phyloP scores from a whole-genome alignment of 345 rosid species.

The Acer negundo region DNA sequence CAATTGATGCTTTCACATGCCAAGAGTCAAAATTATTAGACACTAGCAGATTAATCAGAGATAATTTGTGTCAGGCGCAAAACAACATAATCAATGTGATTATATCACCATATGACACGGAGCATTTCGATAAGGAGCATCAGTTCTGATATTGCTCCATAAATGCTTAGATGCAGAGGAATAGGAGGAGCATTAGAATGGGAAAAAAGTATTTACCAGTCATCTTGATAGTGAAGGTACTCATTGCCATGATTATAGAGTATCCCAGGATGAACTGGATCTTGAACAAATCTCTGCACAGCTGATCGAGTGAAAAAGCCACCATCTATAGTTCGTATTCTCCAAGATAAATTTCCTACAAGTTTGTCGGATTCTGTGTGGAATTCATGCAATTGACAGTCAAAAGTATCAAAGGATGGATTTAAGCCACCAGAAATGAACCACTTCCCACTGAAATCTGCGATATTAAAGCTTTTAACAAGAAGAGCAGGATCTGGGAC shows the following conservation, averaged over 20 bases:
- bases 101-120: not conserved
- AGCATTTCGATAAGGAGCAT: not conserved
- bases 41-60: not conserved
- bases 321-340: constrained; percentile 71
- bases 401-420: constrained; percentile 80
- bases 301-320: constrained; percentile 82
- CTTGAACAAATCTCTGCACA: constrained; percentile 69
- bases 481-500: constrained; percentile 79
- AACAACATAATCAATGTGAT: not conserved
- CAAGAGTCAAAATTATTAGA: not conserved
- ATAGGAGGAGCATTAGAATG: not conserved
- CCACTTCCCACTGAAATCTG: constrained; percentile 86
- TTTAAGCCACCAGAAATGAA: constrained; percentile 90
- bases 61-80: not conserved
- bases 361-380: constrained; percentile 69
- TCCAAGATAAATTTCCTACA: constrained; percentile 80
- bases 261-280: constrained; percentile 70
- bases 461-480: constrained; percentile 68
- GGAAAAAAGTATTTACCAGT: constrained; percentile 55
- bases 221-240: constrained; percentile 94
- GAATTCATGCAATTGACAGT: constrained; percentile 92
- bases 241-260: constrained; percentile 89
- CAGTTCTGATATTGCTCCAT: not conserved
- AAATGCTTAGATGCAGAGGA: not conserved
- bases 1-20: not conserved